These are phyloP conservation scores for Phyllosticta citrichinensis DNA, from an alignment of 2,329 filamentous ascomycete species.

Conservation along the genomic window DNA sequence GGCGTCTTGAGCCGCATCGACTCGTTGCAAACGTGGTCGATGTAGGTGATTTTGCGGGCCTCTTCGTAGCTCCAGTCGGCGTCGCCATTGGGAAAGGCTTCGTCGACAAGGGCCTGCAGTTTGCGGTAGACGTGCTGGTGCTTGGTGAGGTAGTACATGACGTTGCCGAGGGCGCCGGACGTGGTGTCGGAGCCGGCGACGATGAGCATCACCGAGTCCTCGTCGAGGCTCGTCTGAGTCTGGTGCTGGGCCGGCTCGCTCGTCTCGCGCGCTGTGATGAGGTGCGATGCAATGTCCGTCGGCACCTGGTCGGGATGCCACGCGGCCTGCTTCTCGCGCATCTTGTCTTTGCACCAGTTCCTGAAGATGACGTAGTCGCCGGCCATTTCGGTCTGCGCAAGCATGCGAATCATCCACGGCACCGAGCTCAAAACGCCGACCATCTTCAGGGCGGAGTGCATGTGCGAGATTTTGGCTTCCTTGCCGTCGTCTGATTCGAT, in stretches of 20 bases:
- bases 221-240: constrained; percentile 16
- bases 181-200: constrained; percentile 19
- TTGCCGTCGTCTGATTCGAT: constrained; percentile 20
- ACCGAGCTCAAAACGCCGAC: constrained; percentile 24
- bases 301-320: constrained; percentile 19
- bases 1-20: constrained; percentile 34
- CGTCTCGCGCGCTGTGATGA: constrained; percentile 30
- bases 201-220: constrained; percentile 26
- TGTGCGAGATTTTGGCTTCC: neutral
- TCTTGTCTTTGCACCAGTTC: neutral
- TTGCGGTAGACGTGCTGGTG: constrained; percentile 1
- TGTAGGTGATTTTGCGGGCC: constrained; percentile 18
- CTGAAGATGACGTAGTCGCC: neutral
- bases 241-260: constrained; percentile 26
- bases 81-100: constrained; percentile 17
- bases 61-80: constrained; percentile 23
- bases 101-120: constrained; percentile 13
- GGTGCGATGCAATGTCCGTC: constrained; percentile 31
- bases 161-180: neutral
- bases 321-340: constrained; percentile 3
- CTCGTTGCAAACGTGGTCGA: constrained; percentile 36
- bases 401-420: constrained; percentile 28
- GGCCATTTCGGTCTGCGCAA: constrained; percentile 9
- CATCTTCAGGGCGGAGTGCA: constrained; percentile 27
- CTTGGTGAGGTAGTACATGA: constrained; percentile 16